Evolutionary conservation across 2,329 filamentous ascomycete species (phyloP), one percentile per base, ranked within the genome.

Genomic region (Hypoxylon sp.): DNA sequence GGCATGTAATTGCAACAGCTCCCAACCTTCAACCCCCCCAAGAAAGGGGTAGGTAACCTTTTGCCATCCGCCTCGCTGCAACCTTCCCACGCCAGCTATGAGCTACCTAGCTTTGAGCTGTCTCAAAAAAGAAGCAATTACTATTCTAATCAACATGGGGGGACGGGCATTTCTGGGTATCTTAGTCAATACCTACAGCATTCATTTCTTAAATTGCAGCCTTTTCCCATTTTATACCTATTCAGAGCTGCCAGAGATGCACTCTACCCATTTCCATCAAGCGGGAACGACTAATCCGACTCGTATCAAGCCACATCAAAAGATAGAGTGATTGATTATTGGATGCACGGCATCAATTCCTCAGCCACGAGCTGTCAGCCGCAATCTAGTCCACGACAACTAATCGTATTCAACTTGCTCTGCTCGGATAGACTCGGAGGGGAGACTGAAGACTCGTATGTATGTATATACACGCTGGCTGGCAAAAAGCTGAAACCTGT

Each of bases 301-400:
- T 46, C 7, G 29, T 32, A 32, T 21, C 13, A 37, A 50, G 42
- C 32, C 31, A 35, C 35, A 21, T 27, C 3, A 17, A 27, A 19
- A 29, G 17, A 53, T 24, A 31, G 24, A 32, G 21, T 21, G 46
- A 32, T 21, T 35, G 39, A 50, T 50, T 13, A 50, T 27, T 50
- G 44, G 21, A 50, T 50, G 44, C 31, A 39, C 44, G 27, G 55
- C 31, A 58, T 48, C 21, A 17, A n/a, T 56, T 46, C 54, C 42
- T 29, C 35, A 59, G 55, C 62, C 47, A 55, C 37, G 42, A 59
- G 31, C 50, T 46, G 35, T 65, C 62, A 65, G 62, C 62, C 62
- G 55, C 62, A 44, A 60, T 59, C 24, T 17, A 35, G 8, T 65
- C 37, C 48, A 37, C 46, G 21, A 58, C 42, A 50, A 50, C 54